Base-by-base conservation (phyloP, 1,139 yeast genomes). In the Nematodospora anomalae region DNA sequence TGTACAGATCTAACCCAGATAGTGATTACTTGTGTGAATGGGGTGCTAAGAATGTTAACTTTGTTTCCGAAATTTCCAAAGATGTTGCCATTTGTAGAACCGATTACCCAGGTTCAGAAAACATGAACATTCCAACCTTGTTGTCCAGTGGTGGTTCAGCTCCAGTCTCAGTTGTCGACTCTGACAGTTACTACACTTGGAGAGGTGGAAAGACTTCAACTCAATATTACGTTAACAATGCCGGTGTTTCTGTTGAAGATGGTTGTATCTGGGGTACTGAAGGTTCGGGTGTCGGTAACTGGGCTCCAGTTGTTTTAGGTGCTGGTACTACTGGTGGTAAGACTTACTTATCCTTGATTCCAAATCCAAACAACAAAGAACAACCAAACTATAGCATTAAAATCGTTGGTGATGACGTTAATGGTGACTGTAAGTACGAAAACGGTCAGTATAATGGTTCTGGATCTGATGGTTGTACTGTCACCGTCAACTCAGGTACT, bases 81-180 rank as follows among this genome's bases (percentile, higher is more conserved):
- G 71, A 73, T 33, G 85, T 83, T 52, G 86, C 92, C 38, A 74
- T 84, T 49, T 84, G 94, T 67, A 80, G 90, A 77, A 84, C 94
- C 45, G 94, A 84, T 63, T 84, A 84, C 69, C 92, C 94, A 58
- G 92, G 92, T 70, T 79, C 92, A 42, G 94, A 84, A 71, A 83
- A 83, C 68, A 84, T 84, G 94, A 85, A 77, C 58, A 74, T 83
- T 46, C 92, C 94, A 63, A 81, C 90, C 42, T 74, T 76, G 55
- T 82, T 84, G 48, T 56, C 63, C 34, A 80, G 80, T 36, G 88
- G 88, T 49, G 54, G 66, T 26, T 55, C 74, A 37, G 64, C 74
- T 42, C 80, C 82, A 42, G 73, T 80, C 45, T 71, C 88, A 35
- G 84, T 80, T 47, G 89, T 83, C 44, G 78, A 81, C 58, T 72